Percentiles rank a stretch among this genome's conserved stretches.
phyloP scores from a whole-genome alignment of 1,284 basidiomycete species.

The Austropuccinia psidii region DNA sequence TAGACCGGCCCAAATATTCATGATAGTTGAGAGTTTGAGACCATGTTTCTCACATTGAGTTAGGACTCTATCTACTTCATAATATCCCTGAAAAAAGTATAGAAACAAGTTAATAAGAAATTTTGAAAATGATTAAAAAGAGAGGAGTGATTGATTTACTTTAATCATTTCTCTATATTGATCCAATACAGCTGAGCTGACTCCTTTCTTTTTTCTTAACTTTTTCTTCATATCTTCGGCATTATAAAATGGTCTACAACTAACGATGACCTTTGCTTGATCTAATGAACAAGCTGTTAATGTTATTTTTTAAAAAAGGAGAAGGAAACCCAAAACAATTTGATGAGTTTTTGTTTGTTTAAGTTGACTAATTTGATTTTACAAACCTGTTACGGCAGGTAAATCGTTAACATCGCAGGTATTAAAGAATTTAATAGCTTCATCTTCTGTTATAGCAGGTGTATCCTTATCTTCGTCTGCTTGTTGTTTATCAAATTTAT shows the following conservation, averaged over 20 bases:
- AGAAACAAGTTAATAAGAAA: background rate
- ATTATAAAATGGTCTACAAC: constrained; percentile 69
- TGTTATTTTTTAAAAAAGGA: background rate
- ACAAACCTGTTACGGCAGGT: constrained; percentile 78
- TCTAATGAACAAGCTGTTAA: constrained; percentile 65
- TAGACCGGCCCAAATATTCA: constrained; percentile 64
- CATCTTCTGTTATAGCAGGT: constrained; percentile 47
- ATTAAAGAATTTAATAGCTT: constrained; percentile 80
- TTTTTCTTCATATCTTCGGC: constrained; percentile 71
- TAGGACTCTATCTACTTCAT: constrained; percentile 79
- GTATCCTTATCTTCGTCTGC: constrained; percentile 41
- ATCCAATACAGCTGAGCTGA: constrained; percentile 81
- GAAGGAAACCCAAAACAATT: constrained; percentile 3
- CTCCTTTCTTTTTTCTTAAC: constrained; percentile 79
- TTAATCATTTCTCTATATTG: constrained; percentile 80
- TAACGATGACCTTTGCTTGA: constrained; percentile 73
- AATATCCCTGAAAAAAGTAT: constrained; percentile 55
- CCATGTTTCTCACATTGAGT: constrained; percentile 82
- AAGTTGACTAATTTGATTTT: background rate
- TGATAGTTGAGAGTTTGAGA: constrained; percentile 55
- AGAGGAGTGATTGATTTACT: constrained; percentile 45
- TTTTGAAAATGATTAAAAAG: background rate
- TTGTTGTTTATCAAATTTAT: too few species aligned
- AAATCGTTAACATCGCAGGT: constrained; percentile 62
- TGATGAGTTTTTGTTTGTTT: too few species aligned